Conservation (phyloP, 1,139 yeast genomes). For the Magnusiomyces starmeri region DNA sequence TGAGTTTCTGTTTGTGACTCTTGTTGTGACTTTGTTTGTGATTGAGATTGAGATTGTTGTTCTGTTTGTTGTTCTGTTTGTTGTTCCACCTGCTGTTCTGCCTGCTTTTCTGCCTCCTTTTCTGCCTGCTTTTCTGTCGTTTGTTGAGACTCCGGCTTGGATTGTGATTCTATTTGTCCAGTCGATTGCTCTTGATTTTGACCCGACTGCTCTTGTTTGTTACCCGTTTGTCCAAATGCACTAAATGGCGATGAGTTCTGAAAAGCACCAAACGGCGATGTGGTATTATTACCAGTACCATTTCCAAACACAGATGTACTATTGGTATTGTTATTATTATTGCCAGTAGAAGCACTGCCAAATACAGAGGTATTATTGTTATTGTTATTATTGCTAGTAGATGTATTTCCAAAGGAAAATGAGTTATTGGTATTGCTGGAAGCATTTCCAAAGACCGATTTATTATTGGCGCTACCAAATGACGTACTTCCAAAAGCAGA, state of each 20-base stretch:
- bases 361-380: slow-evolving; percentile 3
- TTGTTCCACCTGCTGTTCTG: too few relatives aligned
- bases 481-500: slow-evolving; percentile 18
- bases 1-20: too few relatives aligned
- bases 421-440: background rate
- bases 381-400: background rate
- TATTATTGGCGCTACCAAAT: slow-evolving; percentile 2
- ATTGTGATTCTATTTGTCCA: too few relatives aligned
- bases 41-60: too few relatives aligned
- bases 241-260: slow-evolving; percentile 2
- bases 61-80: too few relatives aligned
- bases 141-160: too few relatives aligned
- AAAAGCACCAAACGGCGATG: slow-evolving; percentile 25
- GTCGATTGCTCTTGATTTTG: too few relatives aligned
- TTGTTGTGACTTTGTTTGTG: too few relatives aligned
- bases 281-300: slow-evolving; percentile 13
- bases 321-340: background rate
- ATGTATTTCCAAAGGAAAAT: slow-evolving; percentile 8
- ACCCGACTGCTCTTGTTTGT: too few relatives aligned
- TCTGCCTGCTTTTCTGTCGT: too few relatives aligned
- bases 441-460: too few relatives aligned
- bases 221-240: background rate
- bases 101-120: too few relatives aligned
- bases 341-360: background rate
- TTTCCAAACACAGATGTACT: slow-evolving; percentile 6